Evolutionary conservation across 2,329 filamentous ascomycete species (phyloP), one percentile per base, ranked within the genome.

Genomic region (Trichophyton equinum): DNA sequence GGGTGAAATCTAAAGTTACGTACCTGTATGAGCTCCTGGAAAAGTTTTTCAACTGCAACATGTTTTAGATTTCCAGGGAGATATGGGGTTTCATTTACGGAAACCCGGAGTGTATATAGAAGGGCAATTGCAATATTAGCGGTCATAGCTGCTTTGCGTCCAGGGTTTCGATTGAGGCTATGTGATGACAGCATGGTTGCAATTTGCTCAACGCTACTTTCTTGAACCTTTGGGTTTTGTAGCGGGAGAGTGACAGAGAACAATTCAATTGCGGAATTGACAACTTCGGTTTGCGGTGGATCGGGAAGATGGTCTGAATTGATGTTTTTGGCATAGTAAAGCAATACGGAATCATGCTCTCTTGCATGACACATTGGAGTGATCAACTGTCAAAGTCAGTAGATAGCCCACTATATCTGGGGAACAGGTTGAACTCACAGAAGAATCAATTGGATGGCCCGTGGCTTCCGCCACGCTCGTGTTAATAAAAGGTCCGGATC

Each of bases 181-280:
- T 85, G 84, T 1, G 91, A 88, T 0, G 89, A 87, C n/a, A 94
- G 79, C 69, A 95, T 95, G 0, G 89, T 94, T 15, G 89, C 87
- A 56, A 97, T 86, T 70, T 99, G 94, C 72, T 99, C 94, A 8
- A 99, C 77, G 56, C 95, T 89, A 69, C 92, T 96, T 72, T 99
- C 94, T 69, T 99, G 94, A 2, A 99, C 89, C 69, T 92, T 96
- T 3, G 89, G 81, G 0, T 89, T 87, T 53, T 95, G 95, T 8
- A 96, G 78, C 2, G 94, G 91, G 61, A 99, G 85, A 44, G 90
- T 88, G 59, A 95, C 89, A 1, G 91, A 90, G 71, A 99, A 99
- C 0, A 97, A 78, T 64, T 94, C 87, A 61, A 99, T 95, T 0
- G 94, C 91, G 69, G 92, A 85, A 70, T 99, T 96, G 63, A 97